A percentile compares a stretch with the other conserved stretches of the same genome.
Conservation (phyloP, 495 filamentous ascomycete species). For the Cairneyella variabilis region DNA sequence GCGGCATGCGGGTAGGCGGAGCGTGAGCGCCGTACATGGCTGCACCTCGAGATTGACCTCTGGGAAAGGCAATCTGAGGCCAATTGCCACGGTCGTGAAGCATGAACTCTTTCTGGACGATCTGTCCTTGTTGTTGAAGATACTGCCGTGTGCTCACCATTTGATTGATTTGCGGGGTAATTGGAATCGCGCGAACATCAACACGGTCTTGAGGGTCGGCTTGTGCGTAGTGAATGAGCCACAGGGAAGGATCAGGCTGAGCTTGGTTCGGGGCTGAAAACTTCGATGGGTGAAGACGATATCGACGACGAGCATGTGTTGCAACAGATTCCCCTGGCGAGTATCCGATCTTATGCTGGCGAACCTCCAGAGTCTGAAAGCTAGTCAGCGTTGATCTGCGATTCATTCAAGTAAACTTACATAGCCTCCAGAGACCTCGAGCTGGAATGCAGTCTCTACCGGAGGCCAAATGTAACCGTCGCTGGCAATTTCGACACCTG, state of each 20-base stretch:
- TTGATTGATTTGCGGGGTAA: slow-evolving; percentile 52
- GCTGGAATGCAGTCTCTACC: slow-evolving; percentile 64
- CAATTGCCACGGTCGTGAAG: slow-evolving; percentile 82
- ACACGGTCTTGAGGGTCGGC: slow-evolving; percentile 68
- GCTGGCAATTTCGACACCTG: slow-evolving; percentile 69
- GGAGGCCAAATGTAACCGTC: slow-evolving; percentile 92
- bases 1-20: slow-evolving; percentile 38
- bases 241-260: slow-evolving; percentile 73
- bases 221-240: slow-evolving; percentile 89
- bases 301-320: slow-evolving; percentile 73
- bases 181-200: slow-evolving; percentile 58
- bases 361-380: slow-evolving; percentile 72
- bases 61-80: slow-evolving; percentile 76
- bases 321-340: slow-evolving; percentile 65
- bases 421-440: slow-evolving; percentile 68
- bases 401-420: slow-evolving; percentile 43
- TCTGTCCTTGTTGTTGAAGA: slow-evolving; percentile 73
- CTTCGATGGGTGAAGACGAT: slow-evolving; percentile 68
- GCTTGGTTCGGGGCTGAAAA: slow-evolving; percentile 54
- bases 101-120: slow-evolving; percentile 91
- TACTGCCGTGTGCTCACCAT: slow-evolving; percentile 61
- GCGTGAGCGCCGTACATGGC: slow-evolving; percentile 21
- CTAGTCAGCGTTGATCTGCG: slow-evolving; percentile 4
- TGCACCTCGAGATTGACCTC: slow-evolving; percentile 35
- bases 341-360: slow-evolving; percentile 74